Evolutionary conservation across 495 filamentous ascomycete genomes (phyloP).

Genomic region (Lasiosphaeriaceae sp.): DNA sequence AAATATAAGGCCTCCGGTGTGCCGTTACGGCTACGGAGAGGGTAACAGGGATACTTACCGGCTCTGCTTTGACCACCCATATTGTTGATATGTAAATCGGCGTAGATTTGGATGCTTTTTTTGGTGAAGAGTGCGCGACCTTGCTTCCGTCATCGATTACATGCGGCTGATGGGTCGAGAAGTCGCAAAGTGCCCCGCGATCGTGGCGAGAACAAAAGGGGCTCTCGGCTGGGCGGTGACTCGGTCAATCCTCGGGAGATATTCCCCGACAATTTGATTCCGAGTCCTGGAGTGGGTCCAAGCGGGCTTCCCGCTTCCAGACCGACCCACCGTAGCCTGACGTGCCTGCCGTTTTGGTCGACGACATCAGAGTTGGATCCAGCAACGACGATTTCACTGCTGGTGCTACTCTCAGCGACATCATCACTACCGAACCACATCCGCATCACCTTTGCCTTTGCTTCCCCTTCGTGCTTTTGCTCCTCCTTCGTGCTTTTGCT

Average conservation of each 20-base stretch:
- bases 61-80: slow-evolving; percentile 71
- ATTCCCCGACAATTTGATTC: neutral
- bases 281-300: too few species aligned
- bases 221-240: neutral
- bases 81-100: slow-evolving; percentile 13
- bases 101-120: neutral
- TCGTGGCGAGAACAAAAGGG: neutral
- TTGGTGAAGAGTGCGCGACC: neutral
- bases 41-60: slow-evolving; percentile 35
- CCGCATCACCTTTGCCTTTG: neutral
- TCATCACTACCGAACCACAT: too few species aligned
- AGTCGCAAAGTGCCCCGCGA: neutral
- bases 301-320: too few species aligned
- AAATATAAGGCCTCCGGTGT: neutral
- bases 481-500: neutral
- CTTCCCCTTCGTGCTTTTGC: neutral
- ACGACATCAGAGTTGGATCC: too few species aligned
- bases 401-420: too few species aligned
- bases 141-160: neutral
- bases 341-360: too few species aligned
- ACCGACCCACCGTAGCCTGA: too few species aligned
- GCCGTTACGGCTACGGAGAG: neutral
- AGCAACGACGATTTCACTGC: too few species aligned
- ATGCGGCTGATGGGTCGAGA: too few species aligned
- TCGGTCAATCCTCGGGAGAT: neutral